Base-by-base conservation (phyloP, 2,329 filamentous ascomycete genomes). In the Ophiostoma sp. region DNA sequence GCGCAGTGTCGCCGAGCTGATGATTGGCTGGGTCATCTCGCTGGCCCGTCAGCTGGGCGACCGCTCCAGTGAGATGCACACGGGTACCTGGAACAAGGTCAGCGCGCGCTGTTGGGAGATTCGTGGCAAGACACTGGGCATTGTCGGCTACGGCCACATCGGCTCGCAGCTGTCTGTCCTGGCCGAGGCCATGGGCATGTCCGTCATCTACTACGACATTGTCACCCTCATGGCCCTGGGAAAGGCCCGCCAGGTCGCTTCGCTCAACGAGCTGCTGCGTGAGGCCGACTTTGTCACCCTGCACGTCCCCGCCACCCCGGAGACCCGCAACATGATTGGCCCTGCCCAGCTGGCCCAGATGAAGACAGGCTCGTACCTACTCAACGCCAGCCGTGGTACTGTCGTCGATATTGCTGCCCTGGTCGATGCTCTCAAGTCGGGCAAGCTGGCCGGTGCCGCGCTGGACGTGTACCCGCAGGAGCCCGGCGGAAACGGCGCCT, bases 61-160 rank as follows among this genome's bases (percentile, higher is more conserved):
- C 83, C 93, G 96, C 78, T 97, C 93, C 75, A 94, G 89, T 79
- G 96, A 99, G 85, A 90, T 99, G 88, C 96, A 99, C 86, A 89
- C 89, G 73, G 96, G 96, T 73, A 94, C 90, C 59, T 99, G 96
- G 96, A 98, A 98, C 84, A 99, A 99, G 86, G 95, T 98, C 79
- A 97, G 94, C 85, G 88, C 89, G 79, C 95, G 93, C 80, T 99
- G 96, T 88, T 98, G 96, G 96, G 96, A 99, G 82, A 94, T 98
- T 79, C 91, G 96, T 79, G 96, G 96, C 81, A 99, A 99, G 87
- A 98, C 95, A 59, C 87, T 99, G 71, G 96, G 92, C 69, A 98
- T 99, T 79, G 90, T 99, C 77, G 96, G 96, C 39, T 99, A 99
- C 80, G 96, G 96, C 75, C 96, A 99, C 81, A 98, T 99, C 80